Percentiles rank a stretch among this genome's conserved stretches.
Conservation (phyloP, 768 basidiomycete species). For the Boletus reticuloceps region DNA sequence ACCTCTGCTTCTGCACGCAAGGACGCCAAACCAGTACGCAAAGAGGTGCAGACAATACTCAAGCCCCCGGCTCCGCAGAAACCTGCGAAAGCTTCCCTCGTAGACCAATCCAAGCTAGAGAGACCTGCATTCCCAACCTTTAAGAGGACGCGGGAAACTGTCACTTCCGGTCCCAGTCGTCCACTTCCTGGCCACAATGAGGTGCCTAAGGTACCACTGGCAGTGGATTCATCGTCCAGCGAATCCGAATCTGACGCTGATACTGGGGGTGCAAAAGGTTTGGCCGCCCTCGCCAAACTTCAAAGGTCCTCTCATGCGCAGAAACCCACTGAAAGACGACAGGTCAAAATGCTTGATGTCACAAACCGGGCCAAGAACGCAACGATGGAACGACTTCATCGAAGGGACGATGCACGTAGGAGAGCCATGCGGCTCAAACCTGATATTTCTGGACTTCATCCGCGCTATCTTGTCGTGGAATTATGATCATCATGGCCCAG, state of each 20-base stretch:
- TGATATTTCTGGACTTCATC: conserved; percentile 76
- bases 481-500: conserved; percentile 62
- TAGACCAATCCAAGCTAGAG: conserved; percentile 34
- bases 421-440: conserved; percentile 74
- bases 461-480: conserved; percentile 82
- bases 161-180: conserved; percentile 34
- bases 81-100: conserved; percentile 13
- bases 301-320: conserved; percentile 60
- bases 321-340: conserved; percentile 57
- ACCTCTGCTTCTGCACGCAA: conserved; percentile 8
- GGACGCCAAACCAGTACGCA: conserved; percentile 14
- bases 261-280: conserved; percentile 36
- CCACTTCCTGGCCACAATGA: conserved; percentile 17
- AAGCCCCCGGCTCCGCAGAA: conserved; percentile 14
- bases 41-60: conserved; percentile 21
- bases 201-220: conserved; percentile 4
- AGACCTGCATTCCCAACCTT: conserved; percentile 43
- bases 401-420: conserved; percentile 59
- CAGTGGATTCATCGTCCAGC: conserved; percentile 37
- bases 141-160: conserved; percentile 32
- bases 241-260: conserved; percentile 50
- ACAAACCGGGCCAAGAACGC: conserved; percentile 42
- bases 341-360: conserved; percentile 61
- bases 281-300: conserved; percentile 56
- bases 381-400: conserved; percentile 48